Evolutionary conservation across 495 filamentous ascomycete species (phyloP).

Genomic region (Parachaetomium inaequale): DNA sequence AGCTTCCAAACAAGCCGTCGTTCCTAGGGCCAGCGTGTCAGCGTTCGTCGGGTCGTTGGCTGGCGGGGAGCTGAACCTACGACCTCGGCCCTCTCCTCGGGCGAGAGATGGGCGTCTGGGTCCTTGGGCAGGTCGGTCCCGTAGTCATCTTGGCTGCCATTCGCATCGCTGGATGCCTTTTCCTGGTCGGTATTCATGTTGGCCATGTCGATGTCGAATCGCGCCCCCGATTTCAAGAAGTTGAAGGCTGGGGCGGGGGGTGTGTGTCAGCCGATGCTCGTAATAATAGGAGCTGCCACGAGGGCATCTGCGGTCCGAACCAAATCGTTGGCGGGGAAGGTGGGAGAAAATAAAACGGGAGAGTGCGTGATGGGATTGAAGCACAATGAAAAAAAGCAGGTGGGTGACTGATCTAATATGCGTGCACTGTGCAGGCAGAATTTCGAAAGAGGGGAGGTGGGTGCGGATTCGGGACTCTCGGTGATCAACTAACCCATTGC

Average conservation of each 20-base stretch:
- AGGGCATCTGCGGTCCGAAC: background rate
- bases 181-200: conserved; percentile 31
- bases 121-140: conserved; percentile 40
- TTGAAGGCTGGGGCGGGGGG: conserved; percentile 6
- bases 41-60: background rate
- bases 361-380: background rate
- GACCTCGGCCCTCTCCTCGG: conserved; percentile 62
- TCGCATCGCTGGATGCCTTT: conserved; percentile 31
- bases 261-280: conserved; percentile 9
- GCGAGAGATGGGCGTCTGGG: conserved; percentile 65
- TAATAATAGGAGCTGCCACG: background rate
- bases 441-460: background rate
- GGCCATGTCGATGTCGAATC: conserved; percentile 20
- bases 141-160: conserved; percentile 29
- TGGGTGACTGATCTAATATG: background rate
- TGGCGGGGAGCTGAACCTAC: conserved; percentile 43
- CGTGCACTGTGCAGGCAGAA: background rate
- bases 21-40: conserved; percentile 47
- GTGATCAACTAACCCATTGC: conserved; percentile 13
- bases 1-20: conserved; percentile 65
- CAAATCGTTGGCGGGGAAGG: background rate
- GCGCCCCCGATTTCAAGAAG: conserved; percentile 10
- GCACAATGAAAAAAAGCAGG: background rate
- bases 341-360: background rate
- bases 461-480: background rate